These are phyloP conservation scores for Umbilicus rupestris DNA, from an alignment of 164 flowering plant genomes.

Conservation along the genomic window DNA sequence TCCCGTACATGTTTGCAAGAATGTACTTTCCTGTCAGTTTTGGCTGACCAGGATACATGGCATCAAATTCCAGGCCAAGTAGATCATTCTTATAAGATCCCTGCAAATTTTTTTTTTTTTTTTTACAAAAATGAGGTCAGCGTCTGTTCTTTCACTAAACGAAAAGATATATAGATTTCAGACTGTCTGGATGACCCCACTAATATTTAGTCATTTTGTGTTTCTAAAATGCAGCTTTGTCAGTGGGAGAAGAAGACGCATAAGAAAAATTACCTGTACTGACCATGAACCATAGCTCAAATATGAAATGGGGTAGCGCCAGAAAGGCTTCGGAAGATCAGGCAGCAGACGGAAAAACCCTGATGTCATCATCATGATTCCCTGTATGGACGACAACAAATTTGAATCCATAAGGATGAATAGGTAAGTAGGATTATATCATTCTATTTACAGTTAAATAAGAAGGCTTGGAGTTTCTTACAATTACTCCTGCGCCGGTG, in stretches of 20 bases:
- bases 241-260: not conserved
- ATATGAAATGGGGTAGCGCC: constrained; percentile 78
- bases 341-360: constrained; percentile 69
- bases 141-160: not conserved
- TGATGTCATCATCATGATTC: constrained; percentile 80
- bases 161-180: not conserved
- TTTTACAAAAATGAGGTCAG: not conserved
- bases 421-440: not conserved
- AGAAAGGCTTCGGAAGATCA: constrained; percentile 72
- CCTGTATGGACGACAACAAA: constrained; percentile 25
- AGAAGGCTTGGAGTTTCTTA: constrained; percentile 11
- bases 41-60: constrained; percentile 36
- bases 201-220: not conserved
- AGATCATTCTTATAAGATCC: constrained; percentile 66
- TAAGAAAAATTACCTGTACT: constrained; percentile 40
- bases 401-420: no score
- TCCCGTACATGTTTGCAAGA: constrained; percentile 25
- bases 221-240: not conserved
- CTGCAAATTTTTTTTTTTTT: constrained; percentile 21
- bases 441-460: no score
- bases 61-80: constrained; percentile 57
- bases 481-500: constrained; percentile 31
- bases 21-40: constrained; percentile 46
- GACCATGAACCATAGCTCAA: constrained; percentile 66
- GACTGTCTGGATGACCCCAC: not conserved